A percentile compares a stretch with the other conserved stretches of the same genome.
Evolutionary conservation across 2,329 filamentous ascomycete genomes (phyloP).

Genomic region (Didymellaceae sp.): DNA sequence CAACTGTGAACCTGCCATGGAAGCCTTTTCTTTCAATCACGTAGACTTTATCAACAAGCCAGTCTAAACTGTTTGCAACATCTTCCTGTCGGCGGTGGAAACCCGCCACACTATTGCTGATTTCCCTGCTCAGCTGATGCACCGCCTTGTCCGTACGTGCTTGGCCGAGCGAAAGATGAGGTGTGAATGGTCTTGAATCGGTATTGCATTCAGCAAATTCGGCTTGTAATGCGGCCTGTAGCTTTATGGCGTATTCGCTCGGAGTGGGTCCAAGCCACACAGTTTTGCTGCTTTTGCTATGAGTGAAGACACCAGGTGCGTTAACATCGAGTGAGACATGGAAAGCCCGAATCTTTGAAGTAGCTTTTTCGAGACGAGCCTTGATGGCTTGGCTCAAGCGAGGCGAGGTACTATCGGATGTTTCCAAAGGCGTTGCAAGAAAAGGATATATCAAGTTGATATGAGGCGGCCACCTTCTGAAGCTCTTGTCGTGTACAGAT

Average conservation of each 20-base stretch:
- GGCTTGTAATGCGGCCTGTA: slow-evolving; percentile 36
- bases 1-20: slow-evolving; percentile 33
- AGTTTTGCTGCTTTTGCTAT: slow-evolving; percentile 29
- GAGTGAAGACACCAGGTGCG: slow-evolving; percentile 25
- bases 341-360: slow-evolving; percentile 25
- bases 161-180: slow-evolving; percentile 40
- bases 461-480: slow-evolving; percentile 39
- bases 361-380: slow-evolving; percentile 28
- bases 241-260: slow-evolving; percentile 15
- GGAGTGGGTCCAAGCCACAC: slow-evolving; percentile 35
- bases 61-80: slow-evolving; percentile 22
- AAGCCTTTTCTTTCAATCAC: slow-evolving; percentile 37
- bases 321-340: slow-evolving; percentile 30
- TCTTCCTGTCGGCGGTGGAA: background rate
- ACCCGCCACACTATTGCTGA: slow-evolving; percentile 21
- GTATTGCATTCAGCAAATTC: slow-evolving; percentile 34
- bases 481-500: slow-evolving; percentile 33
- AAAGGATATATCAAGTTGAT: slow-evolving; percentile 44
- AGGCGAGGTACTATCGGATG: slow-evolving; percentile 3
- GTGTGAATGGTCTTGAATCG: slow-evolving; percentile 30
- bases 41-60: slow-evolving; percentile 35
- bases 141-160: slow-evolving; percentile 21
- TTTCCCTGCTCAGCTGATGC: slow-evolving; percentile 22
- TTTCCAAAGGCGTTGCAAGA: slow-evolving; percentile 28
- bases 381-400: slow-evolving; percentile 28